Evolutionary conservation across 495 filamentous ascomycete genomes (phyloP), one percentile per base, ranked within the genome.

Genomic region (Hypoxylon lienhwacheense): DNA sequence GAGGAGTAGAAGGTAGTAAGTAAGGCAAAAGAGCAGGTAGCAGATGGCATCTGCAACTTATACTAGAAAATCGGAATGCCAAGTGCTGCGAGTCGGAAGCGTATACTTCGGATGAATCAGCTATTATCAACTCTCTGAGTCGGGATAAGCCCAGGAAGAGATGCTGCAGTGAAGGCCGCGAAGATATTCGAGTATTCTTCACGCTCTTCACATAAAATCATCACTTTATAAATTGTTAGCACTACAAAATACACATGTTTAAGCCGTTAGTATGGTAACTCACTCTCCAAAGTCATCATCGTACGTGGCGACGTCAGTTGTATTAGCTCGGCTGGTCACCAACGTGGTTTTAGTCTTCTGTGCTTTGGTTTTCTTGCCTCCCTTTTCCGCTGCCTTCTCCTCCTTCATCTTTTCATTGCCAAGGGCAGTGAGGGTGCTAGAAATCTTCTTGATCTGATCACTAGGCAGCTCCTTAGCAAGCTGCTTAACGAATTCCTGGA

Each of bases 361-460:
- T 7, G 89, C 89, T 79, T 97, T 97, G 53, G 76, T 86, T 81
- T 97, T 99, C 86, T 97, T 97, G 55, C 84, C 89, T 17, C 88
- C 88, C 79, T 96, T 97, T 59, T 96, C 91, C 2, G 89, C 84
- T 8, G 84, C 81, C 77, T 96, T 95, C 82, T 99, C 95, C 73
- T 97, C 93, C 77, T 89, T 95, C 89, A 96, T 89, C 81, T 93
- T 97, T 82, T 99, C 95, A 65, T 99, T 99, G 62, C 88, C 79
- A 39, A 96, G 76, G 7, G 87, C 85, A 15, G 90, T 92, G 65
- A 97, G 70, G 21, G 81, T 81, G 73, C 85, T 92, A 2, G 90
- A 82, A 49, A 96, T 81, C 79, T 97, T 96, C 83, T 96, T 95
- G 66, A 97, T 90, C 72, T 97, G 90, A 46, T 89, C 84, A 65